Evolutionary conservation across 2,329 filamentous ascomycete genomes (phyloP).

Genomic region (Diplocarpon rosae): DNA sequence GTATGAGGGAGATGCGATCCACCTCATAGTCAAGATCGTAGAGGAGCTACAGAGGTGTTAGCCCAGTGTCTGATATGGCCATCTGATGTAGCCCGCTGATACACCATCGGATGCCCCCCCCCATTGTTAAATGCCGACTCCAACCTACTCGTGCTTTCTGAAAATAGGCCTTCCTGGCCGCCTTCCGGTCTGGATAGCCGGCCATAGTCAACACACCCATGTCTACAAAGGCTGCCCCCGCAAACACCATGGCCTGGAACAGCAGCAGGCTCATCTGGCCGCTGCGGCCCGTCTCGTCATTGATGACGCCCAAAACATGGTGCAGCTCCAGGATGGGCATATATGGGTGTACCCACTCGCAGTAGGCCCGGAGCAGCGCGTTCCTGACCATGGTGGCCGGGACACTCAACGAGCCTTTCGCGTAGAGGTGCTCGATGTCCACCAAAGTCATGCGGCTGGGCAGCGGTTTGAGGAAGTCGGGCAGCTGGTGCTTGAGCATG

Average conservation of each 20-base stretch:
- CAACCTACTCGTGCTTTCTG: conserved; percentile 67
- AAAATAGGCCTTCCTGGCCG: conserved; percentile 80
- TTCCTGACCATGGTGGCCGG: conserved; percentile 62
- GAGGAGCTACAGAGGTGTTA: conserved; percentile 45
- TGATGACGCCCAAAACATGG: conserved; percentile 48
- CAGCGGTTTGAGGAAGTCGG: conserved; percentile 66
- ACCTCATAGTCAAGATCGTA: conserved; percentile 95
- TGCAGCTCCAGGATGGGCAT: conserved; percentile 76
- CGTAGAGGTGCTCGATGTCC: conserved; percentile 71
- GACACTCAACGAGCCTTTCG: conserved; percentile 75
- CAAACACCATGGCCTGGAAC: conserved; percentile 93
- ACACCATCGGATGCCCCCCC: too few relatives aligned
- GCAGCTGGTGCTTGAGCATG: conserved; percentile 31
- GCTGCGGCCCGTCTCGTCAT: conserved; percentile 54
- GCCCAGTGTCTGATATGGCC: background rate
- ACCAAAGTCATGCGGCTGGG: conserved; percentile 67
- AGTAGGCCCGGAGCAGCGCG: conserved; percentile 69
- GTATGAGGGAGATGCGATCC: conserved; percentile 79
- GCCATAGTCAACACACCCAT: conserved; percentile 64
- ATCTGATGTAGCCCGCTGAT: too few relatives aligned
- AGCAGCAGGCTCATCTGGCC: conserved; percentile 73
- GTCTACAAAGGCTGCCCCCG: conserved; percentile 79
- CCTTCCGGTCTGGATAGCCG: conserved; percentile 68
- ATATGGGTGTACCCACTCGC: conserved; percentile 86
- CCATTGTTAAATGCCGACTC: background rate